phyloP scores from a whole-genome alignment of 2,329 filamentous ascomycete genomes.

The Orbilia javanica region DNA sequence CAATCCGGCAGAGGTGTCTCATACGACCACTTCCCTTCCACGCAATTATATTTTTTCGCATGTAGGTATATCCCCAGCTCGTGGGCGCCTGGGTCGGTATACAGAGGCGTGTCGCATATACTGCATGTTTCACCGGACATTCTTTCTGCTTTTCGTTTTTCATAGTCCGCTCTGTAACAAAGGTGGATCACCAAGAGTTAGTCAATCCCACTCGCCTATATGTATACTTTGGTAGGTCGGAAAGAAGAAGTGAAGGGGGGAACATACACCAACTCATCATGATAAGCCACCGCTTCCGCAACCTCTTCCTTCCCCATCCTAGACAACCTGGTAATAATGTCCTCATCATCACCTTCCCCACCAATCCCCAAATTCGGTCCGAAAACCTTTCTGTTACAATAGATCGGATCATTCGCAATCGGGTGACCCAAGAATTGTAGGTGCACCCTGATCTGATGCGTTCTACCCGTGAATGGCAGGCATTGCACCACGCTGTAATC shows the following conservation, averaged over 20 bases:
- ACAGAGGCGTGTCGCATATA: conserved; percentile 86
- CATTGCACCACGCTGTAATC: conserved; percentile 97
- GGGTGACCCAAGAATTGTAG: conserved; percentile 94
- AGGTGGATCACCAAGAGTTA: not conserved
- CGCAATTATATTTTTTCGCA: conserved; percentile 88
- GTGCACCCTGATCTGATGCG: conserved; percentile 94
- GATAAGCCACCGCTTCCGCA: conserved; percentile 89
- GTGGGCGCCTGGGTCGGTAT: conserved; percentile 89
- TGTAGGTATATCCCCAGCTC: conserved; percentile 90
- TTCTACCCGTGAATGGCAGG: conserved; percentile 90
- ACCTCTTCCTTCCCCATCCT: conserved; percentile 95
- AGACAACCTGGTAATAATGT: conserved; percentile 85
- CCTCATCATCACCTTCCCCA: conserved; percentile 73
- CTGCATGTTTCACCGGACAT: conserved; percentile 87
- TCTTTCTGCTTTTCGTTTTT: conserved; percentile 90
- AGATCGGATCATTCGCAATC: conserved; percentile 97
- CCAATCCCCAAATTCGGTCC: conserved; percentile 79
- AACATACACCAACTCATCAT: conserved; percentile 84
- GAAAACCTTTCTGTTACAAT: conserved; percentile 93
- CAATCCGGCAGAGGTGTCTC: conserved; percentile 85
- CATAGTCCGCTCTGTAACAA: conserved; percentile 73
- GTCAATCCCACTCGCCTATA: not conserved
- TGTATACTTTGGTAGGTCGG: too few relatives aligned
- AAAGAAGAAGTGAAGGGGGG: not conserved
- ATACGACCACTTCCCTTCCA: conserved; percentile 86